phyloP scores from a whole-genome alignment of 2,329 filamentous ascomycete species.

The Aspergillus pseudoglaucus region DNA sequence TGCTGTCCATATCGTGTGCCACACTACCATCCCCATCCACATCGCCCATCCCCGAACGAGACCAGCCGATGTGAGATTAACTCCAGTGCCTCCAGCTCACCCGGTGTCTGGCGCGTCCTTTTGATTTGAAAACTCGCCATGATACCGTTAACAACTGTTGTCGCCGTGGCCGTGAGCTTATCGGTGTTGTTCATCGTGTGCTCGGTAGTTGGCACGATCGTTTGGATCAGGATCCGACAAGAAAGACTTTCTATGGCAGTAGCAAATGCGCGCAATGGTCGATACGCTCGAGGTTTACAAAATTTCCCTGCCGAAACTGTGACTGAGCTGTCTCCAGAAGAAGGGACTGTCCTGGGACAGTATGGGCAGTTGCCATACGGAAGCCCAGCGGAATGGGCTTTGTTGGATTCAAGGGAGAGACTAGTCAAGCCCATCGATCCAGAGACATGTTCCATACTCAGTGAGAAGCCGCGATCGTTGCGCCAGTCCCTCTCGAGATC shows the following conservation, averaged over 20 bases:
- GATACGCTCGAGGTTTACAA: constrained; percentile 14
- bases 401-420: constrained; percentile 26
- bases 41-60: background rate
- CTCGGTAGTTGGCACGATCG: constrained; percentile 25
- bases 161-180: constrained; percentile 30
- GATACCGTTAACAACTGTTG: constrained; percentile 25
- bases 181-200: constrained; percentile 28
- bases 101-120: background rate
- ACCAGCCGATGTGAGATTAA: background rate
- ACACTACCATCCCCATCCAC: background rate
- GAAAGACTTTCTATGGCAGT: constrained; percentile 24
- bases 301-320: constrained; percentile 22
- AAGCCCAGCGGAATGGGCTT: constrained; percentile 30
- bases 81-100: background rate
- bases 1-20: background rate
- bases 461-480: constrained; percentile 25
- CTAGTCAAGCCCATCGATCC: constrained; percentile 15
- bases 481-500: constrained; percentile 30
- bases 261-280: constrained; percentile 16
- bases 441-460: constrained; percentile 15
- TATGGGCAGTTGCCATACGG: constrained; percentile 31
- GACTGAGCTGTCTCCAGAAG: constrained; percentile 26
- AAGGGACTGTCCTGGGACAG: constrained; percentile 24
- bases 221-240: constrained; percentile 31
- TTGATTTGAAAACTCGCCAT: constrained; percentile 16